A percentile compares a stretch with the other conserved stretches of the same genome.
These are phyloP conservation scores for Pyrenophora tritici-repentis DNA, from an alignment of 2,329 filamentous ascomycete species.

Conservation along the genomic window DNA sequence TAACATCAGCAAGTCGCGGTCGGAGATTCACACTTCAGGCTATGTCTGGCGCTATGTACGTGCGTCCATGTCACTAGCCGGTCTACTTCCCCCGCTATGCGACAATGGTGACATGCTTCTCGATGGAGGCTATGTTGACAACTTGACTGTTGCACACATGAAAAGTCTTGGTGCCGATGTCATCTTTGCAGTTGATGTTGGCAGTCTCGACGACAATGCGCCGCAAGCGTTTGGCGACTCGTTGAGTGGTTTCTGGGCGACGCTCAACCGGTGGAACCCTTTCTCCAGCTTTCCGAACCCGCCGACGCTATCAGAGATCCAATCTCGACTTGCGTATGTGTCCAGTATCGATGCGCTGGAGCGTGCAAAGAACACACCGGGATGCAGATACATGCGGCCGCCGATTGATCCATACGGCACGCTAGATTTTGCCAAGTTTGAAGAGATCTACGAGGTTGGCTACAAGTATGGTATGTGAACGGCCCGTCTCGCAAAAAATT, in stretches of 20 bases:
- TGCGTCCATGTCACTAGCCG: constrained; percentile 95
- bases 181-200: constrained; percentile 95
- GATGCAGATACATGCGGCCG: constrained; percentile 95
- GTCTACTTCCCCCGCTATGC: constrained; percentile 88
- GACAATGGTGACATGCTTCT: constrained; percentile 97
- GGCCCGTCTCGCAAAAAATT: neutral
- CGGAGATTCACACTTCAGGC: constrained; percentile 91
- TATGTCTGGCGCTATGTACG: constrained; percentile 98
- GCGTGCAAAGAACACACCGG: constrained; percentile 85
- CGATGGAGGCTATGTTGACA: constrained; percentile 96
- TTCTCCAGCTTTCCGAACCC: constrained; percentile 89
- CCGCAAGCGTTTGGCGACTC: constrained; percentile 94
- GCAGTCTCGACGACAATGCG: constrained; percentile 86
- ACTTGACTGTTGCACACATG: constrained; percentile 96
- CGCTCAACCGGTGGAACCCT: constrained; percentile 95
- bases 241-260: constrained; percentile 91
- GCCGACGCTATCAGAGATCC: constrained; percentile 92
- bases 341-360: constrained; percentile 93
- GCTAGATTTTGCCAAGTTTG: constrained; percentile 94
- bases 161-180: constrained; percentile 89
- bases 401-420: constrained; percentile 94
- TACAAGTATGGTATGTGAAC: constrained; percentile 69
- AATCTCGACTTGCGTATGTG: constrained; percentile 92
- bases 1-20: constrained; percentile 92
- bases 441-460: constrained; percentile 91